Percentiles rank a stretch among this genome's conserved stretches.
Conservation (phyloP, 768 basidiomycete species). For the Agrocybe praecox region DNA sequence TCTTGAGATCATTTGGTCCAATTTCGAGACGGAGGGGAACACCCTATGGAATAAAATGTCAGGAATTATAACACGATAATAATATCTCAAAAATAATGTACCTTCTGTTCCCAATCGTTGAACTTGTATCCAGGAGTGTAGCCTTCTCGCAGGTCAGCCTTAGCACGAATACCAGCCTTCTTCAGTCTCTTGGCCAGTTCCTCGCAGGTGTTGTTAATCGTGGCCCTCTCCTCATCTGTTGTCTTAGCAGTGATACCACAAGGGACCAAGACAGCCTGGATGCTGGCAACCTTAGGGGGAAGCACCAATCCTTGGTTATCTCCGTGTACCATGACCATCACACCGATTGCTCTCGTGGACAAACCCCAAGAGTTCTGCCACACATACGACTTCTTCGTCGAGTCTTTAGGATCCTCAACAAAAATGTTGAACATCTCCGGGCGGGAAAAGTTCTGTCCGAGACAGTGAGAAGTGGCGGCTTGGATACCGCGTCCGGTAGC, state of each 20-base stretch:
- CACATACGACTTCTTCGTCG: conserved; percentile 65
- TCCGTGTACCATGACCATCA: conserved; percentile 99
- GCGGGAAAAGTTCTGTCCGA: conserved; percentile 97
- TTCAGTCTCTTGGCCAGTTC: conserved; percentile 75
- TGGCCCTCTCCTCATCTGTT: conserved; percentile 62
- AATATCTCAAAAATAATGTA: conserved; percentile 28
- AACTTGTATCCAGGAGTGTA: conserved; percentile 99
- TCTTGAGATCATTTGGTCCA: conserved; percentile 89
- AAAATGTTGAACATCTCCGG: conserved; percentile 97
- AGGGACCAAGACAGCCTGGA: conserved; percentile 91
- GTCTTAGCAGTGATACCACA: conserved; percentile 93
- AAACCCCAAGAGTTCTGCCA: conserved; percentile 99
- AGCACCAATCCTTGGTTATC: conserved; percentile 97
- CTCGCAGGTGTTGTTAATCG: conserved; percentile 78
- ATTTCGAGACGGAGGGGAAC: conserved; percentile 97
- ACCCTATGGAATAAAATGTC: conserved; percentile 55
- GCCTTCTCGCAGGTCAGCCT: conserved; percentile 90
- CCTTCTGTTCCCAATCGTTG: conserved; percentile 99
- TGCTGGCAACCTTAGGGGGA: conserved; percentile 93
- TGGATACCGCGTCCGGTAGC: conserved; percentile 98
- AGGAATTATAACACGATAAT: not conserved
- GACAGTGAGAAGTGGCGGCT: conserved; percentile 95
- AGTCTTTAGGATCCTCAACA: conserved; percentile 89
- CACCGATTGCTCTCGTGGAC: conserved; percentile 93
- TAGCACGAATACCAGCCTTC: conserved; percentile 76